Conservation (phyloP, 2,329 filamentous ascomycete species). For the Curvularia verruculosa region DNA sequence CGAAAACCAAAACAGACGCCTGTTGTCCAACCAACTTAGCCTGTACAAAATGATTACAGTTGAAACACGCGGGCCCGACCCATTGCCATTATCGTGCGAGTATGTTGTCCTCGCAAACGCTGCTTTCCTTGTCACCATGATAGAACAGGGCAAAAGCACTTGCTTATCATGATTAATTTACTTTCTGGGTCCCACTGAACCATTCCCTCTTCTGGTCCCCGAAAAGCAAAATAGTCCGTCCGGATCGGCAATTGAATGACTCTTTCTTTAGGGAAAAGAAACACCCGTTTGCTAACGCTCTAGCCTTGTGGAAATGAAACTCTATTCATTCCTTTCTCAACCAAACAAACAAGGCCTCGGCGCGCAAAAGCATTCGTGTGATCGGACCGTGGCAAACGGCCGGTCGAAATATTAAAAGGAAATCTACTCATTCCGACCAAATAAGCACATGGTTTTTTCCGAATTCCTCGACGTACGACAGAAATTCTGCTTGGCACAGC, state of each 20-base stretch:
- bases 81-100: neutral
- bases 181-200: neutral
- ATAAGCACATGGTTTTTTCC: neutral
- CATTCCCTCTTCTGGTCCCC: neutral
- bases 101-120: neutral
- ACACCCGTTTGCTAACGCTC: neutral
- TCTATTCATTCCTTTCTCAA: neutral
- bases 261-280: slow-evolving; percentile 1
- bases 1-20: slow-evolving; percentile 13
- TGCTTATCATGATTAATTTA: neutral
- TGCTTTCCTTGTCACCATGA: neutral
- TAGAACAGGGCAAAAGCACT: neutral
- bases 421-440: neutral
- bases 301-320: neutral
- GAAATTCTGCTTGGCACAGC: neutral
- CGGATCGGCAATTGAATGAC: neutral
- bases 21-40: slow-evolving; percentile 31
- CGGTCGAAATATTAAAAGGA: neutral
- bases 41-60: slow-evolving; percentile 14
- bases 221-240: neutral
- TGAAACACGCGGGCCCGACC: slow-evolving; percentile 1
- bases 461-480: neutral
- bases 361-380: neutral
- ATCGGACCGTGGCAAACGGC: neutral
- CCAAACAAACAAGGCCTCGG: neutral